These are phyloP conservation scores for Carex sylvatica DNA, from an alignment of 202 grass and related monocot genomes.

Conservation along the genomic window DNA sequence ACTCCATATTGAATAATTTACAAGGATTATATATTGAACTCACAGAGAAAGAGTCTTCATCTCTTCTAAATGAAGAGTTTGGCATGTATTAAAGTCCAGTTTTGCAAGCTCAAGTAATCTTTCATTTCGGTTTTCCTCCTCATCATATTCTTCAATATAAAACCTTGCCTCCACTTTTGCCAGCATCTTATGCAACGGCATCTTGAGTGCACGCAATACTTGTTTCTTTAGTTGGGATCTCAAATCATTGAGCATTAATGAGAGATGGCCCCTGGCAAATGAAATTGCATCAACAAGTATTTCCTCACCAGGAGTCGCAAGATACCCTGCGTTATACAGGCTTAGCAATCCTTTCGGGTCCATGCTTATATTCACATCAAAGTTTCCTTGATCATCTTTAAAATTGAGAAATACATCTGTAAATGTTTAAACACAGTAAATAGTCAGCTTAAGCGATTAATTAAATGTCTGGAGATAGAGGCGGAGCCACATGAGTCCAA, in stretches of 20 bases:
- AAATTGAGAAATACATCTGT: conserved; percentile 49
- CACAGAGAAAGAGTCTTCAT: neutral
- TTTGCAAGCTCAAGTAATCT: conserved; percentile 49
- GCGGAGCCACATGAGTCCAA: no score
- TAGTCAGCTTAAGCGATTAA: no score
- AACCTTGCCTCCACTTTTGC: conserved; percentile 40
- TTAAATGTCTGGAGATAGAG: no score
- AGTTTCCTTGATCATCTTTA: conserved; percentile 35
- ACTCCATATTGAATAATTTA: no score
- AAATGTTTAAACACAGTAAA: neutral
- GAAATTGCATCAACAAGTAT: neutral
- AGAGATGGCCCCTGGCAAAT: neutral
- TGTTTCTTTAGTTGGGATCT: no score
- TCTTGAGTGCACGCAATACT: conserved; percentile 21
- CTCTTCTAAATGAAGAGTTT: conserved; percentile 48
- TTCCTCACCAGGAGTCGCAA: neutral
- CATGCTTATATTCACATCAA: neutral
- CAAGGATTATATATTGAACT: neutral
- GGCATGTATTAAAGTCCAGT: conserved; percentile 45
- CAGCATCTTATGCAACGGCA: conserved; percentile 36
- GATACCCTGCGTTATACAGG: conserved; percentile 42
- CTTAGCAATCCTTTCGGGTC: conserved; percentile 45
- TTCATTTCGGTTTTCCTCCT: conserved; percentile 14
- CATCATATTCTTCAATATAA: conserved; percentile 42
- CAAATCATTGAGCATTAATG: neutral